Conservation (phyloP, 2,329 filamentous ascomycete species). For the Geoglossum cookeanum region DNA sequence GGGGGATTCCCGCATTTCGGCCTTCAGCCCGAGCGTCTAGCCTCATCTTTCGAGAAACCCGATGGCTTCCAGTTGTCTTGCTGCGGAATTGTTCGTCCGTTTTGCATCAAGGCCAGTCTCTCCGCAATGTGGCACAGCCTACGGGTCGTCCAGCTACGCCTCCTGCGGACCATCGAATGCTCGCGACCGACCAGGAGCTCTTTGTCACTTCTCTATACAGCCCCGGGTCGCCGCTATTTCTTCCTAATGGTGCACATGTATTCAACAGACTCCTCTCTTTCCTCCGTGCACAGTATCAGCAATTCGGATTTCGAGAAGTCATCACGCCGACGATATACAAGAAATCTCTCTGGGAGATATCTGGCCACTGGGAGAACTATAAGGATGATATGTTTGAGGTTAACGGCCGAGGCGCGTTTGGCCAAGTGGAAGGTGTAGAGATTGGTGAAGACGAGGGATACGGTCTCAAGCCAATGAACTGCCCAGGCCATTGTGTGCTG, state of each 20-base stretch:
- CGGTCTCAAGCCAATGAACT: conserved; percentile 85
- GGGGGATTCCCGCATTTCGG: background rate
- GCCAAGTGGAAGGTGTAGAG: conserved; percentile 24
- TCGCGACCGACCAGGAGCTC: conserved; percentile 43
- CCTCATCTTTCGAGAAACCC: background rate
- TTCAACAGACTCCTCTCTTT: conserved; percentile 73
- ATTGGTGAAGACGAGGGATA: conserved; percentile 48
- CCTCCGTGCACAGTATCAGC: conserved; percentile 63
- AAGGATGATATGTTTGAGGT: conserved; percentile 86
- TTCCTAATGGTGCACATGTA: conserved; percentile 62
- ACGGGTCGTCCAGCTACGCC: background rate
- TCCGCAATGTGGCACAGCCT: background rate
- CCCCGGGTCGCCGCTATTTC: conserved; percentile 68
- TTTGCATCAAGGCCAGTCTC: background rate
- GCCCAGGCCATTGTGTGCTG: conserved; percentile 70
- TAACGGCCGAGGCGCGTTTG: conserved; percentile 30
- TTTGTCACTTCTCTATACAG: conserved; percentile 66
- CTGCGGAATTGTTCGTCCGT: background rate
- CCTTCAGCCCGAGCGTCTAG: background rate
- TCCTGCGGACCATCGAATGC: conserved; percentile 27
- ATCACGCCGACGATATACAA: conserved; percentile 86
- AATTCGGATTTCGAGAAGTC: conserved; percentile 75
- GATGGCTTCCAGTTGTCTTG: background rate
- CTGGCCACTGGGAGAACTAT: conserved; percentile 78
- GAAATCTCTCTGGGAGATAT: conserved; percentile 67